Conservation (phyloP, 208 protist species). For the Leishmania gerbilli region DNA sequence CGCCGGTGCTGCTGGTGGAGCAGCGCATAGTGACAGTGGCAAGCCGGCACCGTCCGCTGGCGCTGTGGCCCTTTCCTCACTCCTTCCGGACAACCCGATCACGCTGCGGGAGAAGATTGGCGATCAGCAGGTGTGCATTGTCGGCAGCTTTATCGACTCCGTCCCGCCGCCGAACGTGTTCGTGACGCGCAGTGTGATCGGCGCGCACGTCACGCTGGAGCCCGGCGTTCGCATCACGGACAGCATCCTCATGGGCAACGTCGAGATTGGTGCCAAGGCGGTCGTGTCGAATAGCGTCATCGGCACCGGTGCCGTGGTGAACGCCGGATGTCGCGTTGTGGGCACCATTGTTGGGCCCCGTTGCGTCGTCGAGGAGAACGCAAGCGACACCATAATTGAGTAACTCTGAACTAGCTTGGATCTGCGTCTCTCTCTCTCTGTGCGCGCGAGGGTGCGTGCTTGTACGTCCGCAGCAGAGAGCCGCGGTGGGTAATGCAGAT, state of each 20-base stretch:
- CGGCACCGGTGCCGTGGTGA: conserved; percentile 62
- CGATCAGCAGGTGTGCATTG: conserved; percentile 52
- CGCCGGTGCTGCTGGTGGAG: neutral
- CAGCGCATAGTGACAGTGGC: conserved; percentile 8
- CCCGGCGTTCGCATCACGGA: conserved; percentile 62
- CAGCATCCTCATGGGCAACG: conserved; percentile 73
- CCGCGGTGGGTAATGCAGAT: neutral
- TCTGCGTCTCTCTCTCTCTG: too few species aligned
- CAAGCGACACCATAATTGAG: conserved; percentile 45
- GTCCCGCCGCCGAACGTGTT: conserved; percentile 50
- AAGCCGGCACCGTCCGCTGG: conserved; percentile 14
- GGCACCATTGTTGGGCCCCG: conserved; percentile 61
- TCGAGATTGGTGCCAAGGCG: conserved; percentile 63
- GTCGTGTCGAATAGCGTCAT: conserved; percentile 59
- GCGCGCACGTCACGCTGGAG: conserved; percentile 66
- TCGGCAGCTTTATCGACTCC: conserved; percentile 67
- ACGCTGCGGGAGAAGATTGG: conserved; percentile 46
- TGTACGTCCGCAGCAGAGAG: neutral
- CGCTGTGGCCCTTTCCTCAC: conserved; percentile 41
- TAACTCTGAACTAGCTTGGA: neutral
- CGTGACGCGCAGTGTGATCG: conserved; percentile 81
- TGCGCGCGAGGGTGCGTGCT: neutral
- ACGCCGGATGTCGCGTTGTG: conserved; percentile 32
- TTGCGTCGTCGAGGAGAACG: conserved; percentile 61
- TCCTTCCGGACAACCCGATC: conserved; percentile 60